These are phyloP conservation scores for Ambrosiella beaveri DNA, from an alignment of 2,329 filamentous ascomycete species.

Conservation along the genomic window DNA sequence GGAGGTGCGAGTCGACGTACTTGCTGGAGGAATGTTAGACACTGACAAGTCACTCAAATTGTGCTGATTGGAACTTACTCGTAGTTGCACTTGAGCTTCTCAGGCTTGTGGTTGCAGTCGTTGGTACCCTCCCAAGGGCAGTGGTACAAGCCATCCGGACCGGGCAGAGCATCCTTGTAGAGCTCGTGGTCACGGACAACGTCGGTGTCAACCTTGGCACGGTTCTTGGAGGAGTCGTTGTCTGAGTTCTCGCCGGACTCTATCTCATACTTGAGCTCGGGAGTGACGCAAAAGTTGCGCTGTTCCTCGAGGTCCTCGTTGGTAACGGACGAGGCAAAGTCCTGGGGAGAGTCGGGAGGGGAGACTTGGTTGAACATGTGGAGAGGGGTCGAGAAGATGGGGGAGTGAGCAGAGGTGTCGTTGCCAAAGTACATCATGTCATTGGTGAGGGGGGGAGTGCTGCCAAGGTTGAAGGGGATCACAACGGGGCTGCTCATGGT, in stretches of 20 bases:
- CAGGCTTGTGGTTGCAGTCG: slow-evolving; percentile 72
- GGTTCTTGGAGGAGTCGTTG: slow-evolving; percentile 19
- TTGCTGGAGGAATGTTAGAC: slow-evolving; percentile 42
- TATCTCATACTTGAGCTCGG: slow-evolving; percentile 26
- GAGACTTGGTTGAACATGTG: slow-evolving; percentile 13
- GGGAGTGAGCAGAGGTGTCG: not conserved
- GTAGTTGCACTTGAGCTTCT: slow-evolving; percentile 97
- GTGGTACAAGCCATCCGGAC: slow-evolving; percentile 65
- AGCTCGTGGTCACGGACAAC: slow-evolving; percentile 48
- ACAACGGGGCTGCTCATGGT: slow-evolving; percentile 8
- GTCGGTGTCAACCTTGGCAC: slow-evolving; percentile 35
- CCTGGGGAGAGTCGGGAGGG: slow-evolving; percentile 14
- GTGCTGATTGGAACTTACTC: slow-evolving; percentile 50
- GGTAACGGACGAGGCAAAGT: slow-evolving; percentile 6
- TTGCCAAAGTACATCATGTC: slow-evolving; percentile 8
- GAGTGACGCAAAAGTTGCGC: slow-evolving; percentile 20
- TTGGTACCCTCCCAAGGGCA: slow-evolving; percentile 66
- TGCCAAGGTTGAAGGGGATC: slow-evolving; percentile 2
- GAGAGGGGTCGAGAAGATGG: slow-evolving; percentile 5
- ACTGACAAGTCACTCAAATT: not conserved
- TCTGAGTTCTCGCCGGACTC: slow-evolving; percentile 13
- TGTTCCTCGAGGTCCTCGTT: slow-evolving; percentile 9
- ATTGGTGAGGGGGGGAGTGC: not conserved
- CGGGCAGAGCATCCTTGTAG: slow-evolving; percentile 48
- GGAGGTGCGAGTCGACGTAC: slow-evolving; percentile 90